A percentile compares a stretch with the other conserved stretches of the same genome.
These are phyloP conservation scores for Pleurotus tuber-regium DNA, from an alignment of 768 basidiomycete genomes.

Conservation along the genomic window DNA sequence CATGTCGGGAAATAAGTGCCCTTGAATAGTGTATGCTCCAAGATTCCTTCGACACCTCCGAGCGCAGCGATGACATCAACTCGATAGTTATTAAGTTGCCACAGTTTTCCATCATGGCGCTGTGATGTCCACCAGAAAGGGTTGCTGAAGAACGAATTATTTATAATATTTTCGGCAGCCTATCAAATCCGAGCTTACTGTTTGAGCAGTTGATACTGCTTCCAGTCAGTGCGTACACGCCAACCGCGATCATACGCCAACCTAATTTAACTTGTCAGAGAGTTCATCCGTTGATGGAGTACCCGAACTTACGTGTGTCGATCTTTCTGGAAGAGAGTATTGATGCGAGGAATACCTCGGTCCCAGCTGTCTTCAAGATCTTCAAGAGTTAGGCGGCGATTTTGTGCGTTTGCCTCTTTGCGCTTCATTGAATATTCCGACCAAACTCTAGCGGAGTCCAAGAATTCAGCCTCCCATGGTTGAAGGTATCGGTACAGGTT, in stretches of 20 bases:
- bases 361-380: slow-evolving; percentile 99
- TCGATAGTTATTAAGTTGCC: slow-evolving; percentile 98
- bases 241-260: slow-evolving; percentile 98
- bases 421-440: slow-evolving; percentile 99
- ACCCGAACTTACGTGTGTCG: slow-evolving; percentile 70
- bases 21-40: slow-evolving; percentile 97
- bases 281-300: background rate
- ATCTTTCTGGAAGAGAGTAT: slow-evolving; percentile 98
- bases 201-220: slow-evolving; percentile 92
- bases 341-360: slow-evolving; percentile 97
- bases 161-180: background rate
- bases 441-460: slow-evolving; percentile 99
- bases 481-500: slow-evolving; percentile 96
- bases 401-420: slow-evolving; percentile 99
- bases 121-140: slow-evolving; percentile 99
- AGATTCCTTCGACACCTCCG: slow-evolving; percentile 93
- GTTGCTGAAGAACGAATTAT: slow-evolving; percentile 51
- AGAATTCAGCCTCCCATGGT: slow-evolving; percentile 97
- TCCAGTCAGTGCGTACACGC: slow-evolving; percentile 98
- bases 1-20: slow-evolving; percentile 98
- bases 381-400: slow-evolving; percentile 93
- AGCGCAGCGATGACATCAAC: slow-evolving; percentile 98
- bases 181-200: slow-evolving; percentile 50
- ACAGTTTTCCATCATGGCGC: slow-evolving; percentile 92
- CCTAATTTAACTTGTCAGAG: slow-evolving; percentile 29